Percentiles rank a stretch among this genome's conserved stretches.
phyloP scores from a whole-genome alignment of 176 grass and related monocot genomes.

The sorghum (Sorghum bicolor) region Sorghum_bicolor_NCBIv3 NC_012877.2:4631001-4631500 shows the following conservation, averaged over 20 bases:
- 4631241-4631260: neutral
- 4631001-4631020: neutral
- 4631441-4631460: neutral
- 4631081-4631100: slow-evolving; percentile 58
- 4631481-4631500: too few species aligned
- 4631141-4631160: neutral
- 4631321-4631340: neutral
- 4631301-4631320: neutral
- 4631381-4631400: neutral
- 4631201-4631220: neutral
- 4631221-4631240: neutral
- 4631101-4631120: slow-evolving; percentile 47
- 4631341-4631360: neutral
- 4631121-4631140: neutral
- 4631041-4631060: slow-evolving; percentile 55
- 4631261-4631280: neutral
- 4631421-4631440: neutral
- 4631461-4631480: neutral
- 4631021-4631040: slow-evolving; percentile 55
- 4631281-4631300: neutral
- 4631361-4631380: neutral
- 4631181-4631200: neutral
- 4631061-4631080: slow-evolving; percentile 69
- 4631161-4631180: neutral
- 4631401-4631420: neutral